A percentile compares a stretch with the other conserved stretches of the same genome.
phyloP scores from a whole-genome alignment of 73 alveolate species.

The Durusdinium trenchii region DNA sequence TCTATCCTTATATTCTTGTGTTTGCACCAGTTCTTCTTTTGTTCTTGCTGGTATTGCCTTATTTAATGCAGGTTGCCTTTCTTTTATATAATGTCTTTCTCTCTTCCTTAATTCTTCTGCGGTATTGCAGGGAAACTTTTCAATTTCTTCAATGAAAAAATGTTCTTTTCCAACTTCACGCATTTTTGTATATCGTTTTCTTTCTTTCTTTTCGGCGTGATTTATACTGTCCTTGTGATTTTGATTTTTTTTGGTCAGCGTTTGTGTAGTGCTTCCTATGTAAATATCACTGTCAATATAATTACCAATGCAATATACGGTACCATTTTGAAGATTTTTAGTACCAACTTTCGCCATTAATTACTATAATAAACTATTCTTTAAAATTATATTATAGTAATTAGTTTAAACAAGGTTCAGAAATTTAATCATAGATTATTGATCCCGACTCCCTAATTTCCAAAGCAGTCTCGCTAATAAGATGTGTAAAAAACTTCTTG shows the following conservation, averaged over 20 bases:
- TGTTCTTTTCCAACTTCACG: background rate
- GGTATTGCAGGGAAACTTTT: background rate
- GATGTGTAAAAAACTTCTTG: background rate
- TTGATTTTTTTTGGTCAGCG: background rate
- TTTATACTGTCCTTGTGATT: background rate
- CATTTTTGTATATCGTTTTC: background rate
- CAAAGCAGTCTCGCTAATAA: background rate
- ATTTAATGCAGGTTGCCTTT: background rate
- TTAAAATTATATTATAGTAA: background rate
- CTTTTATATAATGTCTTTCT: conserved; percentile 1
- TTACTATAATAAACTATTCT: background rate
- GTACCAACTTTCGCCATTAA: background rate
- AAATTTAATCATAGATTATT: background rate
- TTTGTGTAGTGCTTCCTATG: conserved; percentile 19
- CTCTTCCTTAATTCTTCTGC: background rate
- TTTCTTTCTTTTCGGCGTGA: background rate
- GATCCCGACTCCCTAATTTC: background rate
- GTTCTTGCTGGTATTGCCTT: background rate
- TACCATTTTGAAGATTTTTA: background rate
- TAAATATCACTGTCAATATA: background rate
- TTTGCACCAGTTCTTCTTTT: background rate
- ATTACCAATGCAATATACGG: background rate
- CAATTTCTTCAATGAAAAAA: conserved; percentile 6
- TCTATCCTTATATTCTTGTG: background rate
- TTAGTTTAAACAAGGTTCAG: background rate